Base-by-base conservation (phyloP, 257 asterid genomes). In the Capsicum chinense region DNA sequence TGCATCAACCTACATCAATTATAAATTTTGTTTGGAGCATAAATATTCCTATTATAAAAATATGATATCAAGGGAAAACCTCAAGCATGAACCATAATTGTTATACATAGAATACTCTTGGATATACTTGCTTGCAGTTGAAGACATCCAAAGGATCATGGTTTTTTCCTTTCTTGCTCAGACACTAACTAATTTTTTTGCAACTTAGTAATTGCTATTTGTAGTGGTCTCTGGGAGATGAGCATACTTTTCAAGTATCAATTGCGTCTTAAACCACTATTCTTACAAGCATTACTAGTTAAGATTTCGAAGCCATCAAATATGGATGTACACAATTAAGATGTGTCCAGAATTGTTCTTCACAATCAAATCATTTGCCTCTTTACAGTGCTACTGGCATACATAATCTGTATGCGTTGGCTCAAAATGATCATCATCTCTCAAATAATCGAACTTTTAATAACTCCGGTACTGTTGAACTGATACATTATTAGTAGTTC, bases 61-160 rank as follows among this genome's bases (percentile, higher is more conserved):
- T 74, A 60, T 21, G 44, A 9, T 19, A 74, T 48, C 16, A 52
- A 50, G 60, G 50, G 44, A 19, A 73, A 68, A 50, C 60, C 6
- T 71, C 60, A 73, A 73, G 16, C 60, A 19, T 73, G 80, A 48
- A 73, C 9, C 80, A 73, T 73, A 73, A 19, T 13, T 73, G 48
- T 6, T 10, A 26, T 26, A 26, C 42, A 21, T 63, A 10, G 39
- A 60, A 60, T 7, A 60, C 35, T 60, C 67, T 71, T 71, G 39
- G 58, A 63, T 10, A 63, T 21, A 15, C 39, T 21, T 63, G 21
- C 16, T 63, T 63, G 69, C 10, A 21, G 13, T 63, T 62, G 16
- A 62, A 39, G 7, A 15, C 10, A 3, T 62, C 69, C 16, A 3
- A 19, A 62, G 42, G 39, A 63, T 7, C 42, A 63, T 21, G 14